Evolutionary conservation across 495 filamentous ascomycete genomes (phyloP).

Genomic region (Margaritispora aquatica): DNA sequence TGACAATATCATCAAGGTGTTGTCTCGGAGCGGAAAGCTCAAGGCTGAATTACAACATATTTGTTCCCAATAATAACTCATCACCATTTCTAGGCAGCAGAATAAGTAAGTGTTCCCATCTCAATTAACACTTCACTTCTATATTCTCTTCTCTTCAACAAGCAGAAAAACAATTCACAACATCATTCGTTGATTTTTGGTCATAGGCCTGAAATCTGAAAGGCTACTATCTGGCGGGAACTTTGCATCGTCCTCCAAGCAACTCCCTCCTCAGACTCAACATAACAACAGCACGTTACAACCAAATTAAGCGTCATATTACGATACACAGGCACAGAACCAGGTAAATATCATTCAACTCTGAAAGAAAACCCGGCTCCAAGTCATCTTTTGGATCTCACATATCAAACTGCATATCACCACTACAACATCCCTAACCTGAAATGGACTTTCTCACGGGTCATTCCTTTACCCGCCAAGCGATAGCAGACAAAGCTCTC

Average conservation of each 20-base stretch:
- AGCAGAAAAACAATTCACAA: neutral
- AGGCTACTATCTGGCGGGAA: neutral
- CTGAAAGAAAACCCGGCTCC: neutral
- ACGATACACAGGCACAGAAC: neutral
- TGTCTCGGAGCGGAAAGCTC: neutral
- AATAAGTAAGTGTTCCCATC: neutral
- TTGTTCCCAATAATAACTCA: neutral
- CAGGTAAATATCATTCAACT: neutral
- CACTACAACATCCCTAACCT: neutral
- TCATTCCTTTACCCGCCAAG: slow-evolving; percentile 25
- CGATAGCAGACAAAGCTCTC: slow-evolving; percentile 28
- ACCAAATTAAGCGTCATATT: neutral
- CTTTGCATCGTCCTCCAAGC: neutral
- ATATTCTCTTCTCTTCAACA: neutral
- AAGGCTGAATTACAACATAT: neutral
- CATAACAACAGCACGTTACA: neutral
- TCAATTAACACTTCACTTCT: neutral
- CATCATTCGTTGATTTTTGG: neutral
- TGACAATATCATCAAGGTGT: neutral
- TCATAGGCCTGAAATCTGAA: neutral
- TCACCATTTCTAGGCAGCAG: neutral
- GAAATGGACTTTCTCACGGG: slow-evolving; percentile 14
- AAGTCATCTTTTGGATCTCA: neutral
- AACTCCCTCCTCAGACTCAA: neutral
- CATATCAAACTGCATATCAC: neutral